A percentile compares a stretch with the other conserved stretches of the same genome.
Conservation (phyloP, 495 filamentous ascomycete species). For the Hypoxylon subgilvum region DNA sequence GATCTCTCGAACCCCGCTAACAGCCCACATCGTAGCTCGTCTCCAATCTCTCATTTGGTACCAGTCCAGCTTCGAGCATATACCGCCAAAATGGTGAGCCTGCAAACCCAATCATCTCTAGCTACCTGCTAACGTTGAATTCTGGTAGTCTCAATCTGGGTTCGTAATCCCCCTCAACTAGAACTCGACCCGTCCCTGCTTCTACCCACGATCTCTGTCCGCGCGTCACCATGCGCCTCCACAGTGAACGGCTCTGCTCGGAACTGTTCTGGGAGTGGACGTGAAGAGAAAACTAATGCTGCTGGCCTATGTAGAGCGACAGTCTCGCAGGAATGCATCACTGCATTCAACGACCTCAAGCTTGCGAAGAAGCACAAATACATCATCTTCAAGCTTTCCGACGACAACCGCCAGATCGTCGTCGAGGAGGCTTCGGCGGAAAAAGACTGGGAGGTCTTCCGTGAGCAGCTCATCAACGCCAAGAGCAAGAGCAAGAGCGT, state of each 20-base stretch:
- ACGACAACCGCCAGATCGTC: conserved; percentile 88
- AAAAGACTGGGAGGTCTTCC: conserved; percentile 76
- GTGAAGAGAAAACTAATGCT: conserved; percentile 39
- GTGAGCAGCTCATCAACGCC: conserved; percentile 75
- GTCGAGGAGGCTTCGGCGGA: conserved; percentile 72
- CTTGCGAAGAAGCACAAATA: conserved; percentile 86
- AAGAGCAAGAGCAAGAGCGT: conserved; percentile 52
- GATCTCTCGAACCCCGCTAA: conserved; percentile 35
- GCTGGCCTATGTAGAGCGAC: conserved; percentile 65
- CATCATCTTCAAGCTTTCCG: conserved; percentile 96
- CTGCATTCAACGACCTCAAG: conserved; percentile 88
- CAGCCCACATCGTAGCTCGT: conserved; percentile 34
- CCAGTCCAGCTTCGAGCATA: conserved; percentile 32
- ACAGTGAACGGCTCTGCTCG: conserved; percentile 17
- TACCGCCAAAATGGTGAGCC: conserved; percentile 35
- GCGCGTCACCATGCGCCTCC: conserved; percentile 27
- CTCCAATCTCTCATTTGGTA: conserved; percentile 37
- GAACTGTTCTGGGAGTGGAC: conserved; percentile 11
- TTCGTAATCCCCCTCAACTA: conserved; percentile 51
- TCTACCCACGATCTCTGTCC: conserved; percentile 16
- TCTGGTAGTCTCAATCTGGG: conserved; percentile 70
- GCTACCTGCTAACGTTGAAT: conserved; percentile 14
- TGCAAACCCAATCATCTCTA: conserved; percentile 25
- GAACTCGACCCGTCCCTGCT: conserved; percentile 21
- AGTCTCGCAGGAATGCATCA: conserved; percentile 79